phyloP scores from a whole-genome alignment of 331 rosid species.

The Malus hybrid region DNA sequence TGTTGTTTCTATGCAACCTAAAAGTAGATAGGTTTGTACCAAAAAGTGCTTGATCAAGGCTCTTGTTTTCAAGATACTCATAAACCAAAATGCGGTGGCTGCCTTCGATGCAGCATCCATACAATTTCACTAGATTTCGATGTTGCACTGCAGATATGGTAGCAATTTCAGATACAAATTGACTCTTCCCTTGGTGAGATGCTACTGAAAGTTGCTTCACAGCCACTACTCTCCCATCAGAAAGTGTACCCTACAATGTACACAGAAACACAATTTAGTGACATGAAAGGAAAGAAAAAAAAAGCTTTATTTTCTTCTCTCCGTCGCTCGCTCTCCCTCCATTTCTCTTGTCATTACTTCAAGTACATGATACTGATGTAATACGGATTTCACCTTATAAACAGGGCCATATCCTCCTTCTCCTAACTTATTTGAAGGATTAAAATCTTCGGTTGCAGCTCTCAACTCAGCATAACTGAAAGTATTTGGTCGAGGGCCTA shows the following conservation, averaged over 20 bases:
- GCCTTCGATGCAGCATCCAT: conserved; percentile 25
- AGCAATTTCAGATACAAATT: conserved; percentile 15
- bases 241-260: conserved; percentile 9
- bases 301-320: background rate
- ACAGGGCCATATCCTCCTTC: conserved; percentile 25
- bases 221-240: conserved; percentile 13
- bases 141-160: conserved; percentile 19
- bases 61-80: conserved; percentile 25
- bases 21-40: conserved; percentile 1
- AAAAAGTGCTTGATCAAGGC: conserved; percentile 21
- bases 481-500: conserved; percentile 11
- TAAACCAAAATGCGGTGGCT: conserved; percentile 13
- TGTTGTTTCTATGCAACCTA: background rate
- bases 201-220: conserved; percentile 18
- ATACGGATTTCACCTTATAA: conserved; percentile 5
- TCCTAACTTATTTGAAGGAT: conserved; percentile 17
- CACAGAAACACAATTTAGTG: background rate
- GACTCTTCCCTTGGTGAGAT: conserved; percentile 13
- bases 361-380: background rate
- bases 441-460: conserved; percentile 16
- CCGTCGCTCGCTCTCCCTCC: background rate
- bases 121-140: conserved; percentile 19
- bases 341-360: background rate
- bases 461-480: conserved; percentile 15
- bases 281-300: background rate